phyloP scores from a whole-genome alignment of 2,329 filamentous ascomycete genomes.

The Pyricularia pennisetigena region DNA sequence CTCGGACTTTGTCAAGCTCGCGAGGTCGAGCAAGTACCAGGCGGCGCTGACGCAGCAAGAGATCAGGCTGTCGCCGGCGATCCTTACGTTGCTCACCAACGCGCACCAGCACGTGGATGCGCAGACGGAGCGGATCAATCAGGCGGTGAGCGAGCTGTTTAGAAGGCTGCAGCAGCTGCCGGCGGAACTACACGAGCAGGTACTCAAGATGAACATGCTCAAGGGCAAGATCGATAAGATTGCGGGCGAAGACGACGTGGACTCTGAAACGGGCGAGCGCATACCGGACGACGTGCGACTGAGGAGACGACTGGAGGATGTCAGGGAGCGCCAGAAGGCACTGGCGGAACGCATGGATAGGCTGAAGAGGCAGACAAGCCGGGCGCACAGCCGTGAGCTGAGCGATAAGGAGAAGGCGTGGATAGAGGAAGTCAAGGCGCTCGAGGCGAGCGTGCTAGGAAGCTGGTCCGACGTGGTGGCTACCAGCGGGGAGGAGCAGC shows the following conservation, averaged over 20 bases:
- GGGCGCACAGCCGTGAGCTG: slow-evolving; percentile 38
- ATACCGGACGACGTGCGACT: slow-evolving; percentile 43
- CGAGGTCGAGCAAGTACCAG: slow-evolving; percentile 49
- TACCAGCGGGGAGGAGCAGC: background rate
- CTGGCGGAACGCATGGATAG: slow-evolving; percentile 51
- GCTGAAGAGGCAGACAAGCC: slow-evolving; percentile 40
- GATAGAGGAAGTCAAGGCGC: slow-evolving; percentile 28
- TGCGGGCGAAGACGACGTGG: slow-evolving; percentile 32
- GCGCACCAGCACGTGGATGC: slow-evolving; percentile 61
- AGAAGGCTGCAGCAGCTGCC: slow-evolving; percentile 59
- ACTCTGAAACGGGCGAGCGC: slow-evolving; percentile 18
- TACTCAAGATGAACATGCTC: slow-evolving; percentile 55
- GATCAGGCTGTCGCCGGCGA: slow-evolving; percentile 59
- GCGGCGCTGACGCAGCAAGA: slow-evolving; percentile 51
- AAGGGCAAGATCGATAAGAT: slow-evolving; percentile 57
- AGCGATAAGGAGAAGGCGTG: slow-evolving; percentile 53
- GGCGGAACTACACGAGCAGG: slow-evolving; percentile 56
- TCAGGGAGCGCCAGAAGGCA: slow-evolving; percentile 43
- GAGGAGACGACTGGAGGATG: slow-evolving; percentile 45
- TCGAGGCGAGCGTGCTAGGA: slow-evolving; percentile 30
- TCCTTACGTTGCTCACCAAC: slow-evolving; percentile 61
- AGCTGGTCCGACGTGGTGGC: slow-evolving; percentile 12
- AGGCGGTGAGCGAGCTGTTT: slow-evolving; percentile 65
- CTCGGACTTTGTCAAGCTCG: slow-evolving; percentile 22
- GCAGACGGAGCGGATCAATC: slow-evolving; percentile 59